Conservation (phyloP, 306 rosid genomes). For the Prunus kanzakura region DNA sequence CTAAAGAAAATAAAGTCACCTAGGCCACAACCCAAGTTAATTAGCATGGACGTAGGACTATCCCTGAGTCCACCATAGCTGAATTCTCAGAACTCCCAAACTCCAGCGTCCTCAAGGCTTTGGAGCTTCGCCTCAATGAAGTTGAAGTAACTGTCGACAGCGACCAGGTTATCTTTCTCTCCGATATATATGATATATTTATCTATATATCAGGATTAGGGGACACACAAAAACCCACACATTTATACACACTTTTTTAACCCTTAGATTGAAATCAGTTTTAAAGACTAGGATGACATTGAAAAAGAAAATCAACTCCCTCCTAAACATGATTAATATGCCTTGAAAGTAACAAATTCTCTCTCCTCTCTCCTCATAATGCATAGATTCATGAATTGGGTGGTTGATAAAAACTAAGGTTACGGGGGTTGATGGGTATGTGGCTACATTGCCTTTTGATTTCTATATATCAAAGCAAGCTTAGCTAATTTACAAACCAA, state of each 20-base stretch:
- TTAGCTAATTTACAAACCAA: not conserved
- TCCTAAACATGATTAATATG: too few species aligned
- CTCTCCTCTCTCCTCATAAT: too few species aligned
- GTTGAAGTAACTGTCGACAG: conserved; percentile 64
- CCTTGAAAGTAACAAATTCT: too few species aligned
- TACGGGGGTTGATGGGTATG: not conserved
- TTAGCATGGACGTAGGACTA: too few species aligned
- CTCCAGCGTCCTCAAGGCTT: conserved; percentile 66
- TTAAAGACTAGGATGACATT: too few species aligned
- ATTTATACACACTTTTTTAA: too few species aligned
- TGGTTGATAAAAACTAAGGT: not conserved
- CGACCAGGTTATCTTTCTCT: conserved; percentile 53
- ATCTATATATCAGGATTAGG: not conserved
- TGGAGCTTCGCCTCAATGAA: conserved; percentile 71
- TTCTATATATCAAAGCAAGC: not conserved
- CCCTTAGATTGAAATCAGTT: too few species aligned
- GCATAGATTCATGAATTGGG: not conserved
- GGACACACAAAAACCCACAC: too few species aligned
- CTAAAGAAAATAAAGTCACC: too few species aligned
- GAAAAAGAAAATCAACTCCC: too few species aligned
- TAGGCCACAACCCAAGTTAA: too few species aligned
- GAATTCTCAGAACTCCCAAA: conserved; percentile 62
- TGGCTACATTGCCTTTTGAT: not conserved
- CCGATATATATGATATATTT: not conserved
- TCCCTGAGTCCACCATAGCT: too few species aligned